Evolutionary conservation across 2,329 filamentous ascomycete genomes (phyloP).

Genomic region (Drechslerella dactyloides): DNA sequence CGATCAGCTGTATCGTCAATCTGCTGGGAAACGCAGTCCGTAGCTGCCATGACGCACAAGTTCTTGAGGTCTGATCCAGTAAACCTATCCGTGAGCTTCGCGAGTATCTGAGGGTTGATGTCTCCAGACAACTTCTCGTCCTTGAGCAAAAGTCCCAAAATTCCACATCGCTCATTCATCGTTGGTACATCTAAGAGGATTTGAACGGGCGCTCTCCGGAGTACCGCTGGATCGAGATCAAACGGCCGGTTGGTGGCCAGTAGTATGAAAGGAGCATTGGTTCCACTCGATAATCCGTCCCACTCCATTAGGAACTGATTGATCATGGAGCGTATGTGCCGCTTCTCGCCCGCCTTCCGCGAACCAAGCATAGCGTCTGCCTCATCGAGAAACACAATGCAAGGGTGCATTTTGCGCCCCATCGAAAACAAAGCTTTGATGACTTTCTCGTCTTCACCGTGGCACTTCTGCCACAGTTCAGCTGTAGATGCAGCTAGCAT

Average conservation of each 20-base stretch:
- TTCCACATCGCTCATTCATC: slow-evolving; percentile 8
- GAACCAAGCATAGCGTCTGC: slow-evolving; percentile 28
- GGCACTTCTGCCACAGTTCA: not conserved
- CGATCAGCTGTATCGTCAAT: not conserved
- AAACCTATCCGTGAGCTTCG: slow-evolving; percentile 20
- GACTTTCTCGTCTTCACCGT: slow-evolving; percentile 25
- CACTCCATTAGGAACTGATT: slow-evolving; percentile 31
- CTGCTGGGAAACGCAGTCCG: not conserved
- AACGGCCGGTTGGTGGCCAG: slow-evolving; percentile 29
- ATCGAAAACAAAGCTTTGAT: slow-evolving; percentile 22
- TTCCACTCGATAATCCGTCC: slow-evolving; percentile 21
- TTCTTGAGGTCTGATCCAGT: slow-evolving; percentile 38
- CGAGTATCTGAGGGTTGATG: slow-evolving; percentile 16
- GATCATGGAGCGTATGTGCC: slow-evolving; percentile 16
- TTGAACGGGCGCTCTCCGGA: slow-evolving; percentile 27
- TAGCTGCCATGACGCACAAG: slow-evolving; percentile 22
- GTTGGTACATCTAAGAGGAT: slow-evolving; percentile 20
- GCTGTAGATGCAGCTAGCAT: slow-evolving; percentile 12
- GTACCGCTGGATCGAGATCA: slow-evolving; percentile 26
- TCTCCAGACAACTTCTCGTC: slow-evolving; percentile 19
- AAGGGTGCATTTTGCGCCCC: slow-evolving; percentile 24
- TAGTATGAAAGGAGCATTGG: slow-evolving; percentile 21
- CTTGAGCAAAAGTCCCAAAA: slow-evolving; percentile 21
- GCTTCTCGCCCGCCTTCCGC: slow-evolving; percentile 18
- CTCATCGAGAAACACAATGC: slow-evolving; percentile 40